These are phyloP conservation scores for Cytospora chrysosperma DNA, from an alignment of 2,329 filamentous ascomycete genomes.

Conservation along the genomic window DNA sequence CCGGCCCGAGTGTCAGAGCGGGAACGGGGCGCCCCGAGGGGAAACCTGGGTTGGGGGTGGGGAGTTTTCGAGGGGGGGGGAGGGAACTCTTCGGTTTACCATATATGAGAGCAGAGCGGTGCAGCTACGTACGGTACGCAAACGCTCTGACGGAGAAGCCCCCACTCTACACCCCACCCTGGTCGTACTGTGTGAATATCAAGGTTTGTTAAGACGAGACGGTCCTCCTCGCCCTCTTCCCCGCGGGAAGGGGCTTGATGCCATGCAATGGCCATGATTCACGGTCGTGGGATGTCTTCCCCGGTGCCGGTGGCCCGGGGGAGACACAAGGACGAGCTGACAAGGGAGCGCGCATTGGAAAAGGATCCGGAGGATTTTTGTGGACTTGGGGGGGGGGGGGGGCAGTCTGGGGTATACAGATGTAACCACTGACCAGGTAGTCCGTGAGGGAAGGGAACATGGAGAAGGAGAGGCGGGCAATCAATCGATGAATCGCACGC, in stretches of 20 bases:
- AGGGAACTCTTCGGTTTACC: no score
- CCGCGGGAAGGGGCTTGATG: neutral
- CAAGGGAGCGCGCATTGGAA: neutral
- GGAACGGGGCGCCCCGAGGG: neutral
- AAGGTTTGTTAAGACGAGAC: neutral
- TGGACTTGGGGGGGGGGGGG: neutral
- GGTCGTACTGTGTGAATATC: neutral
- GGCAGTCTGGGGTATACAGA: neutral
- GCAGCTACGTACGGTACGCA: no score
- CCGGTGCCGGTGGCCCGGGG: neutral
- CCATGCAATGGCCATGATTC: neutral
- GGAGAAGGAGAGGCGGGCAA: neutral
- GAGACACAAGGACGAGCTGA: neutral
- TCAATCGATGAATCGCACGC: neutral
- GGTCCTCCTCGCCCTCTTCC: no score
- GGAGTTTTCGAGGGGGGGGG: no score
- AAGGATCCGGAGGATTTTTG: neutral
- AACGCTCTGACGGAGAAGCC: neutral
- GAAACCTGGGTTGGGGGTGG: neutral
- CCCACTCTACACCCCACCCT: neutral
- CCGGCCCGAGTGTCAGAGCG: neutral
- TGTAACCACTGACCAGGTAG: neutral
- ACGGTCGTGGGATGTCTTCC: neutral
- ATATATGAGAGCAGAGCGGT: neutral
- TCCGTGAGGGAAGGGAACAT: neutral